These are phyloP conservation scores for Backusella macrospora DNA, from an alignment of 192 early-diverging fungal genomes.

Conservation along the genomic window DNA sequence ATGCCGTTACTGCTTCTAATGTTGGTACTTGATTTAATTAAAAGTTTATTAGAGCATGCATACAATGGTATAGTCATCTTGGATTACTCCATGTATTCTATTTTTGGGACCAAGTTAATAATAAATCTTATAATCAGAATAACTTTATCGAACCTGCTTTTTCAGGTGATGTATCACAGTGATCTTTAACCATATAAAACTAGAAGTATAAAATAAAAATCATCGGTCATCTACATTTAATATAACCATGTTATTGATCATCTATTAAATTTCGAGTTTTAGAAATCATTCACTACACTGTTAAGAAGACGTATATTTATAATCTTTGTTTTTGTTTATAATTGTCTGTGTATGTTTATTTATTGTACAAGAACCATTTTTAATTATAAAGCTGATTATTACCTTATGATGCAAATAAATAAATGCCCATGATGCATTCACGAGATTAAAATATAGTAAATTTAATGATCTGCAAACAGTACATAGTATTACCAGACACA, in stretches of 20 bases:
- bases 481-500: too few species aligned
- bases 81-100: background rate
- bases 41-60: background rate
- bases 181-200: background rate
- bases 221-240: background rate
- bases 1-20: too few species aligned
- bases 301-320: too few species aligned
- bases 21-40: background rate
- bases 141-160: background rate
- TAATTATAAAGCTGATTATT: background rate
- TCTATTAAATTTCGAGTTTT: too few species aligned
- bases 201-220: background rate
- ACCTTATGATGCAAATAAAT: background rate
- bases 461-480: background rate
- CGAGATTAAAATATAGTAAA: background rate
- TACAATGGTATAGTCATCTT: background rate
- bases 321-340: too few species aligned
- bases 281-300: too few species aligned
- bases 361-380: background rate
- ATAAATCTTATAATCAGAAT: background rate
- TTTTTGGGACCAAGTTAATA: background rate
- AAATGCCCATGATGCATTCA: background rate
- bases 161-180: background rate
- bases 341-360: constrained; percentile 1
- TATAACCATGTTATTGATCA: background rate